A percentile compares a stretch with the other conserved stretches of the same genome.
Evolutionary conservation across 495 filamentous ascomycete genomes (phyloP).

Genomic region (Neurospora hispaniola): DNA sequence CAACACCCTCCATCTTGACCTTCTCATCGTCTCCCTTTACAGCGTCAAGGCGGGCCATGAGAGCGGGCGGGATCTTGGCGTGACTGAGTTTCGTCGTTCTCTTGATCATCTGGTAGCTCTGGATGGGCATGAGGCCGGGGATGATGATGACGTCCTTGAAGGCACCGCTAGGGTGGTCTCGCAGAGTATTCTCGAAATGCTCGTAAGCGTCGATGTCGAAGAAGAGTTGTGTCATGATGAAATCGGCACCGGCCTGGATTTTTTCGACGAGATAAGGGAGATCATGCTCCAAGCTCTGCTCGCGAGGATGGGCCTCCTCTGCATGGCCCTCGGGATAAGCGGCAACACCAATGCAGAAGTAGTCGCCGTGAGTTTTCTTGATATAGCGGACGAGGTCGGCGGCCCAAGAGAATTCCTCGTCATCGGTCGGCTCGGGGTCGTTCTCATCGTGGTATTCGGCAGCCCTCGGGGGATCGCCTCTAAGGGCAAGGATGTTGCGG

Average conservation of each 20-base stretch:
- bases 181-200: conserved; percentile 64
- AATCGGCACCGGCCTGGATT: conserved; percentile 83
- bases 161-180: conserved; percentile 71
- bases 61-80: conserved; percentile 60
- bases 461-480: conserved; percentile 85
- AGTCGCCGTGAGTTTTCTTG: conserved; percentile 71
- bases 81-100: conserved; percentile 93
- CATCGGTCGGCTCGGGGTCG: conserved; percentile 36
- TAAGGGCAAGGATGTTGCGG: conserved; percentile 84
- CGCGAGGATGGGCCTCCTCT: conserved; percentile 70
- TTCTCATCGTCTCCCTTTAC: conserved; percentile 85
- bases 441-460: conserved; percentile 65
- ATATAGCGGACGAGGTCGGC: conserved; percentile 89
- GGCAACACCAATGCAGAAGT: conserved; percentile 94
- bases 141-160: conserved; percentile 88
- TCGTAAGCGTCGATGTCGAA: conserved; percentile 79
- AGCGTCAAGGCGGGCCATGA: conserved; percentile 62
- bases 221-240: conserved; percentile 98
- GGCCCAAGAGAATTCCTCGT: conserved; percentile 71
- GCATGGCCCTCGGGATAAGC: conserved; percentile 93
- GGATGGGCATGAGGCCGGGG: conserved; percentile 93
- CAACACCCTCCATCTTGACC: conserved; percentile 66
- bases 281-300: conserved; percentile 70
- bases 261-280: conserved; percentile 88
- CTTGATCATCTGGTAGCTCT: conserved; percentile 91